Conservation (phyloP, 192 early-diverging fungal genomes). For the Spinellus fusiger region DNA sequence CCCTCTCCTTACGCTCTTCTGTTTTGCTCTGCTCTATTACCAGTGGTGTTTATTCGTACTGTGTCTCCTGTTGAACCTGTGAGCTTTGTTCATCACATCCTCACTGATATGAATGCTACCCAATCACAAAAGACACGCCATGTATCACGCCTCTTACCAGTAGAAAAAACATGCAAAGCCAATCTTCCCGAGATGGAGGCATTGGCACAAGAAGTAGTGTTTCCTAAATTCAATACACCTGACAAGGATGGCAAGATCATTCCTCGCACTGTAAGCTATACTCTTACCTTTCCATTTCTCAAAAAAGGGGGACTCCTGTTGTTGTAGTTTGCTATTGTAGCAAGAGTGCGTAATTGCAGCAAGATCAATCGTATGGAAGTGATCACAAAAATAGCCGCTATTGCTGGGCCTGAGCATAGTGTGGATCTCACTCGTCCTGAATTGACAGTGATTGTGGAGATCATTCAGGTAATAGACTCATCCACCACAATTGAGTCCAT, state of each 20-base stretch:
- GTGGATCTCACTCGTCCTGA: constrained; percentile 51
- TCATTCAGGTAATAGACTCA: constrained; percentile 43
- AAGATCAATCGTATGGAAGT: constrained; percentile 45
- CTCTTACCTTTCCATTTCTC: neutral
- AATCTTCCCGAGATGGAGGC: constrained; percentile 43
- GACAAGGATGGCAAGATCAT: constrained; percentile 25
- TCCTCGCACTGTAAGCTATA: constrained; percentile 15
- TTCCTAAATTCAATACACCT: constrained; percentile 37
- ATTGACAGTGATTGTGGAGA: constrained; percentile 50
- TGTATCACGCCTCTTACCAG: constrained; percentile 46
- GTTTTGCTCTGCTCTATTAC: neutral
- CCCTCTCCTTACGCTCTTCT: too few relatives aligned
- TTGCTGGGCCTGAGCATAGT: constrained; percentile 44
- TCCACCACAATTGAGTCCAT: neutral
- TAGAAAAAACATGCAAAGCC: constrained; percentile 43
- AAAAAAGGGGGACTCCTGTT: too few relatives aligned
- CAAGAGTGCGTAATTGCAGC: constrained; percentile 53
- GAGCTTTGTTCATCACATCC: constrained; percentile 19
- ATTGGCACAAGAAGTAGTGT: constrained; percentile 34
- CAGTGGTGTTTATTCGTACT: constrained; percentile 47
- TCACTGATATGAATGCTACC: constrained; percentile 18
- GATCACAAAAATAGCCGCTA: constrained; percentile 37
- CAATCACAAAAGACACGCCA: constrained; percentile 30
- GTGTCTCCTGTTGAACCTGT: constrained; percentile 40
- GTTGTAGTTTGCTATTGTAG: constrained; percentile 49